Evolutionary conservation across 164 flowering plant species (phyloP).

Genomic region (Taxillus chinensis): DNA sequence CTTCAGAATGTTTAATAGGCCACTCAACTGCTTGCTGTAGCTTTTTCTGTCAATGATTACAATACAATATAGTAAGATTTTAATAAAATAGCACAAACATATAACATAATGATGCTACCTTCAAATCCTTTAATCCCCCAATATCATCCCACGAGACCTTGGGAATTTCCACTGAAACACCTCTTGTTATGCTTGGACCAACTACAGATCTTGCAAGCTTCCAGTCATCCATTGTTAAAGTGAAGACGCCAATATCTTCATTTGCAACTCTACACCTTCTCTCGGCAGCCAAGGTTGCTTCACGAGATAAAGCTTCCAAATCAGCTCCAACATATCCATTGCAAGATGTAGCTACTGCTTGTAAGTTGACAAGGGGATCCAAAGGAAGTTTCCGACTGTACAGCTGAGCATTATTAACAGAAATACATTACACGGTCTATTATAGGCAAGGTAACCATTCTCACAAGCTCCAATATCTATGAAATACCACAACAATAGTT

Average conservation of each 20-base stretch:
- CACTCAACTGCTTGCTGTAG: conserved; percentile 95
- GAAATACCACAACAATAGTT: background rate
- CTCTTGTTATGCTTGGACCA: conserved; percentile 94
- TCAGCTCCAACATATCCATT: conserved; percentile 98
- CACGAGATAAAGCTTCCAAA: conserved; percentile 85
- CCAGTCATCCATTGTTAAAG: conserved; percentile 66
- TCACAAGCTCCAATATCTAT: background rate
- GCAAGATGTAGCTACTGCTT: conserved; percentile 74
- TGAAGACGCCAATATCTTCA: conserved; percentile 14
- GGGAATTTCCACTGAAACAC: conserved; percentile 80
- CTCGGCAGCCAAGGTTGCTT: conserved; percentile 49
- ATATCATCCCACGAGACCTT: conserved; percentile 93
- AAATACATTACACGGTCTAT: background rate
- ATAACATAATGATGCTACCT: conserved; percentile 34
- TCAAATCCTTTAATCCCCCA: conserved; percentile 77
- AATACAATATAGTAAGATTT: background rate
- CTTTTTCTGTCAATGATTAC: conserved; percentile 47
- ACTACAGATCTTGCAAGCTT: conserved; percentile 57
- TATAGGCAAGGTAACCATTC: background rate
- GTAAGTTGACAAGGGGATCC: conserved; percentile 50
- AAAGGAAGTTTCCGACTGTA: conserved; percentile 61
- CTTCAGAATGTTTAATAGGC: conserved; percentile 82
- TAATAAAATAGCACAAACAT: background rate
- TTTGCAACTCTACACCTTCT: conserved; percentile 26
- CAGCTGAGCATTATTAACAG: conserved; percentile 39